Conservation (phyloP, 495 filamentous ascomycete species). For the Pseudevernia furfuracea region DNA sequence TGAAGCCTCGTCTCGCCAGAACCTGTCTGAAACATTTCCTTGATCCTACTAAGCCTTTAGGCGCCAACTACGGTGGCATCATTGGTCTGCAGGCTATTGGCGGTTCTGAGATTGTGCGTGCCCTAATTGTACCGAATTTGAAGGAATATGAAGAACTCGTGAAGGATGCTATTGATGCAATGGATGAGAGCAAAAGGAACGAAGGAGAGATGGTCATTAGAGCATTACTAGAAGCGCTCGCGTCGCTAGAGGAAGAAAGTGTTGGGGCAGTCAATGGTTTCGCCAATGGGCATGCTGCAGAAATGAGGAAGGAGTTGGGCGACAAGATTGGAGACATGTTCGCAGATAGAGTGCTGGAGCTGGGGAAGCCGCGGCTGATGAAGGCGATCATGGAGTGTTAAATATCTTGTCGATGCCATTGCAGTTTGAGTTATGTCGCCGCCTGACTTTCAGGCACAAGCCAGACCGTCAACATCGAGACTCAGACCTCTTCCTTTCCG, state of each 20-base stretch:
- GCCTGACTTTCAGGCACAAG: neutral
- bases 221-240: constrained; percentile 53
- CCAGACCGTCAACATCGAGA: neutral
- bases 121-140: constrained; percentile 73
- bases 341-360: constrained; percentile 42
- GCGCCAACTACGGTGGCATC: constrained; percentile 81
- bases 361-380: constrained; percentile 45
- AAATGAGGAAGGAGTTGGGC: constrained; percentile 49
- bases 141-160: constrained; percentile 63
- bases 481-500: neutral
- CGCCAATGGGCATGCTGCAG: constrained; percentile 39
- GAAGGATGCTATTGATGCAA: constrained; percentile 55
- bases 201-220: constrained; percentile 58
- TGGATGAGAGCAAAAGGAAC: constrained; percentile 34
- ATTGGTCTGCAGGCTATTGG: constrained; percentile 67
- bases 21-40: constrained; percentile 87
- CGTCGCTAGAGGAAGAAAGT: constrained; percentile 37
- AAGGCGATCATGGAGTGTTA: constrained; percentile 42
- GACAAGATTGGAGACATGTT: constrained; percentile 54
- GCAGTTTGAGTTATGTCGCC: neutral
- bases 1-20: constrained; percentile 81
- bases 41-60: constrained; percentile 69
- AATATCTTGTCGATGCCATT: neutral
- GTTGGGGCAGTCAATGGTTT: constrained; percentile 39
- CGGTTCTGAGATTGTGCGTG: constrained; percentile 68